Percentiles rank a stretch among this genome's conserved stretches.
Conservation (phyloP, 768 basidiomycete genomes). For the Collybiopsis luxurians region DNA sequence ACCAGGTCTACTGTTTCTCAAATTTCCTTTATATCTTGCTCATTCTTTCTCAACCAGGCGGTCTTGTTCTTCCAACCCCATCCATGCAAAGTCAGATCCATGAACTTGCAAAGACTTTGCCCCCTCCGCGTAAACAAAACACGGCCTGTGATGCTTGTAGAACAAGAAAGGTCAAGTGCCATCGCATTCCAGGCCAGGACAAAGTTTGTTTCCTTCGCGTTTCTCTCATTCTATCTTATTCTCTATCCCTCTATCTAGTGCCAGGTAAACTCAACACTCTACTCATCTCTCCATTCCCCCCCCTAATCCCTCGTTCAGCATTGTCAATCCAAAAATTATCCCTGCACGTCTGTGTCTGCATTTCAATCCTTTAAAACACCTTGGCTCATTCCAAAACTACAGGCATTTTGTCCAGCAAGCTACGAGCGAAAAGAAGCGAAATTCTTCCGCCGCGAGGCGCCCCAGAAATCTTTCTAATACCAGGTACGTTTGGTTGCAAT, state of each 20-base stretch:
- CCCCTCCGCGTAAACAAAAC: constrained; percentile 89
- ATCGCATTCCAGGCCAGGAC: constrained; percentile 77
- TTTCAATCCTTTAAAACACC: constrained; percentile 2
- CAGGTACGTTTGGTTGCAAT: constrained; percentile 36
- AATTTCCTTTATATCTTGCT: neutral
- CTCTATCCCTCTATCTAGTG: constrained; percentile 42
- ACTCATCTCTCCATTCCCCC: neutral
- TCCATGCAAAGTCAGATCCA: constrained; percentile 80
- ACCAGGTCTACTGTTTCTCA: neutral
- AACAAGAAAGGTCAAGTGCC: constrained; percentile 87
- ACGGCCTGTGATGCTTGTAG: constrained; percentile 94
- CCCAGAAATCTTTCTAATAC: constrained; percentile 61
- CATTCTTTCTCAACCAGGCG: constrained; percentile 18
- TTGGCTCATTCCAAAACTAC: too few relatives aligned
- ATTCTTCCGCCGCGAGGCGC: constrained; percentile 51
- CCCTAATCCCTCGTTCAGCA: constrained; percentile 44
- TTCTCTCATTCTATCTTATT: constrained; percentile 5
- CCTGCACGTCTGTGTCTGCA: constrained; percentile 74
- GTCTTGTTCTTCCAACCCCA: constrained; percentile 59
- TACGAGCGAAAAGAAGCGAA: constrained; percentile 81
- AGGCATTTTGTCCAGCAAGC: constrained; percentile 84
- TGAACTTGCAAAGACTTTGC: constrained; percentile 74
- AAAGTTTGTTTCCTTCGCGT: constrained; percentile 49
- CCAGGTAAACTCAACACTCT: constrained; percentile 45
- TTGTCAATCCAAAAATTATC: constrained; percentile 83